These are phyloP conservation scores for Akanthomyces dipterigenus DNA, from an alignment of 2,329 filamentous ascomycete genomes.

Conservation along the genomic window DNA sequence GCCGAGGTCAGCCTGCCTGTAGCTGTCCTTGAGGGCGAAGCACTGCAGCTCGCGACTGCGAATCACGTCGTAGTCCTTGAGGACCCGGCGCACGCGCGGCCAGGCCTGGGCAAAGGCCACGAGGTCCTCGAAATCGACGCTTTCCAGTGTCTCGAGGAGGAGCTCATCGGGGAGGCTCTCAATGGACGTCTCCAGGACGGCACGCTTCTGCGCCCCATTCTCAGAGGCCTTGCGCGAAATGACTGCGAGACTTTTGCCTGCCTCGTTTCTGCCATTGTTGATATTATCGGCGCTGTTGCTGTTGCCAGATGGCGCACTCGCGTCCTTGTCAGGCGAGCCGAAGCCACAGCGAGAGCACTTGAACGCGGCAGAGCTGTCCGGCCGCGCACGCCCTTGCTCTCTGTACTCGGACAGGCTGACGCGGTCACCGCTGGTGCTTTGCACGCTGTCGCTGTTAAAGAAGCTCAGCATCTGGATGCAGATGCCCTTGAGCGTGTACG, in stretches of 20 bases:
- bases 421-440: conserved; percentile 20
- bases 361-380: neutral
- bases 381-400: neutral
- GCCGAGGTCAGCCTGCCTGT: conserved; percentile 32
- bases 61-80: conserved; percentile 29
- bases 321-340: neutral
- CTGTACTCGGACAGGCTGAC: conserved; percentile 22
- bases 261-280: neutral
- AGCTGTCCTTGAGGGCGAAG: conserved; percentile 37
- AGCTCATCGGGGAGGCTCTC: conserved; percentile 34
- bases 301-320: neutral
- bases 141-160: conserved; percentile 27
- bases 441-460: conserved; percentile 39
- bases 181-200: conserved; percentile 14
- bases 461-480: conserved; percentile 47
- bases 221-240: neutral
- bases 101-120: conserved; percentile 30
- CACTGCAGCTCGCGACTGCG: conserved; percentile 40
- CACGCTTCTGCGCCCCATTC: neutral
- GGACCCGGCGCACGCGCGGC: conserved; percentile 26
- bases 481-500: conserved; percentile 43
- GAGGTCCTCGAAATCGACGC: conserved; percentile 30
- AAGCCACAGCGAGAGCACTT: neutral
- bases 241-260: neutral
- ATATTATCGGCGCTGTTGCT: neutral